phyloP scores from a whole-genome alignment of 495 filamentous ascomycete species.

The Patellaria atrata region DNA sequence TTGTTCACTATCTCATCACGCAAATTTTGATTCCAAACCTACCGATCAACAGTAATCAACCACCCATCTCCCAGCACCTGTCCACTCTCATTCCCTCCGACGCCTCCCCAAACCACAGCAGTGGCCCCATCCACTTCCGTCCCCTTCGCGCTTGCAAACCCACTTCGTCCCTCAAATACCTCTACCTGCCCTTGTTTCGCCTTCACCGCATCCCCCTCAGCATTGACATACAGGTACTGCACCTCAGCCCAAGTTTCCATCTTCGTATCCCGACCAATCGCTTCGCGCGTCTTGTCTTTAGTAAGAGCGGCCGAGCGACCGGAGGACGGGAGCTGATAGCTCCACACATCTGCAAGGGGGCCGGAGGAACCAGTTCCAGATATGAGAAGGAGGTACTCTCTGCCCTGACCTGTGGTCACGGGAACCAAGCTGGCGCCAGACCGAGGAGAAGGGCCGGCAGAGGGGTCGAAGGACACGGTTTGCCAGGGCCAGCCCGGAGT shows the following conservation, averaged over 20 bases:
- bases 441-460: conserved; percentile 7
- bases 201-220: conserved; percentile 17
- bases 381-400: conserved; percentile 22
- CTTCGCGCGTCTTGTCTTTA: conserved; percentile 29
- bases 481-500: too few species aligned
- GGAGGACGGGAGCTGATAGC: conserved; percentile 32
- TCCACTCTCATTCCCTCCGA: conserved; percentile 16
- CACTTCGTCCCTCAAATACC: conserved; percentile 11
- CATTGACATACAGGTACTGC: conserved; percentile 20
- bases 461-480: too few species aligned
- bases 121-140: conserved; percentile 26
- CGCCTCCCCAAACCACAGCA: conserved; percentile 25
- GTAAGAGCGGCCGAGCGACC: conserved; percentile 37
- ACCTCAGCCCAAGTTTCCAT: conserved; percentile 37
- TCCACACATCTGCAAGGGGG: conserved; percentile 24
- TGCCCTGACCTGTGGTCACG: conserved; percentile 25
- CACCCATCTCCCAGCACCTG: conserved; percentile 23
- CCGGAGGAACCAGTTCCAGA: conserved; percentile 21
- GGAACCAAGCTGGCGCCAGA: conserved; percentile 13
- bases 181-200: conserved; percentile 13
- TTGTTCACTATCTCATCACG: too few species aligned
- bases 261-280: conserved; percentile 17
- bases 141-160: conserved; percentile 20
- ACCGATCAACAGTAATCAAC: conserved; percentile 24
- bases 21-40: neutral